Conservation (phyloP, 164 flowering plant genomes). For the Chimonanthus salicifolius region DNA sequence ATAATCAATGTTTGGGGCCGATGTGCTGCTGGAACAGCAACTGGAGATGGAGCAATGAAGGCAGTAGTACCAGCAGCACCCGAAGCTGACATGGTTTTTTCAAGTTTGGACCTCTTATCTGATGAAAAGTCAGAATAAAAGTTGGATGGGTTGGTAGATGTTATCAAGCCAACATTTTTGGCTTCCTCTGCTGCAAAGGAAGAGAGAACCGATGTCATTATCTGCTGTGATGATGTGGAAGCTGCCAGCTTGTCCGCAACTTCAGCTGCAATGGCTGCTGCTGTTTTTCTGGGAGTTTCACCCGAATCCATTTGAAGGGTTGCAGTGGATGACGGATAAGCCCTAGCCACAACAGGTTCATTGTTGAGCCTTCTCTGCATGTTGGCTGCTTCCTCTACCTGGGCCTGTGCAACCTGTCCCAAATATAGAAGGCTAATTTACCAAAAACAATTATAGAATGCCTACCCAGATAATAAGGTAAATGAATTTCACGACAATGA, state of each 20-base stretch:
- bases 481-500: not conserved
- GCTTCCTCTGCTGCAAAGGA: conserved; percentile 90
- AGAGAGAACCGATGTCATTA: conserved; percentile 87
- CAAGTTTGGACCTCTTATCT: conserved; percentile 31
- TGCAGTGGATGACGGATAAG: conserved; percentile 26
- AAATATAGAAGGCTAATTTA: not conserved
- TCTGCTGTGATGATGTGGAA: conserved; percentile 75
- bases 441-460: not conserved
- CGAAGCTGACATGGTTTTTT: conserved; percentile 33
- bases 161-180: conserved; percentile 48
- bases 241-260: conserved; percentile 95
- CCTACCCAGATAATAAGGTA: no score
- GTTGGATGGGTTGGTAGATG: conserved; percentile 28
- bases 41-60: conserved; percentile 29
- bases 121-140: conserved; percentile 27
- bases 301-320: conserved; percentile 23
- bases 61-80: conserved; percentile 28
- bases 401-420: conserved; percentile 75
- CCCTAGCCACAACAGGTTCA: conserved; percentile 40
- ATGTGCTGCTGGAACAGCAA: conserved; percentile 28
- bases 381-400: conserved; percentile 51
- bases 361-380: conserved; percentile 62
- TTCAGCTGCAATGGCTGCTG: conserved; percentile 87
- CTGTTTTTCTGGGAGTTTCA: conserved; percentile 42
- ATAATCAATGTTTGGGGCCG: conserved; percentile 50